phyloP scores from a whole-genome alignment of 2,329 filamentous ascomycete genomes.

The Pleoardoris graminearum region DNA sequence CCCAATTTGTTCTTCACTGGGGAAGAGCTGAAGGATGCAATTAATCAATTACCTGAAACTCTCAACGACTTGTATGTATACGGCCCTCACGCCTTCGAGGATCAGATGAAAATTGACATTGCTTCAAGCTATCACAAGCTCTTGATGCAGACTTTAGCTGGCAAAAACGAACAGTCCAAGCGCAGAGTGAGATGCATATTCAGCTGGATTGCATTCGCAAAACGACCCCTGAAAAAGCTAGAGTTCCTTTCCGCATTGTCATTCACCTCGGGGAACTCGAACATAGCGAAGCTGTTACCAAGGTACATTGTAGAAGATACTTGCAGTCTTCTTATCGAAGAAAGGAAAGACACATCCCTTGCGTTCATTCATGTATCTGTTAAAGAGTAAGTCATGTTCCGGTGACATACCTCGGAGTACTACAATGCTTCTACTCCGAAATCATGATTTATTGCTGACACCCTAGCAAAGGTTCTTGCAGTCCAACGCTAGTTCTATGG shows the following conservation, averaged over 20 bases:
- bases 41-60: constrained; percentile 10
- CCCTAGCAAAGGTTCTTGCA: no score
- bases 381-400: no score
- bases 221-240: constrained; percentile 9
- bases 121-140: constrained; percentile 3
- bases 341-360: constrained; percentile 14
- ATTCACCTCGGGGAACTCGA: constrained; percentile 16
- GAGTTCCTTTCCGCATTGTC: constrained; percentile 18
- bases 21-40: constrained; percentile 12
- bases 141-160: constrained; percentile 3
- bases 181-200: not conserved
- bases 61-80: constrained; percentile 8
- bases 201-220: constrained; percentile 13
- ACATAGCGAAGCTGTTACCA: constrained; percentile 3
- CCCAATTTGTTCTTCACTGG: constrained; percentile 14
- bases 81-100: no score
- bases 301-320: constrained; percentile 14
- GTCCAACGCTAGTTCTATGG: not conserved
- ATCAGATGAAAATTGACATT: no score
- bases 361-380: constrained; percentile 22
- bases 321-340: constrained; percentile 18
- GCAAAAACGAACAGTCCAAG: constrained; percentile 2
- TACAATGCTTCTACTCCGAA: no score
- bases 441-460: no score
- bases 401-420: no score